These are phyloP conservation scores for Macrophomina phaseolina DNA, from an alignment of 2,329 filamentous ascomycete genomes.

Conservation along the genomic window DNA sequence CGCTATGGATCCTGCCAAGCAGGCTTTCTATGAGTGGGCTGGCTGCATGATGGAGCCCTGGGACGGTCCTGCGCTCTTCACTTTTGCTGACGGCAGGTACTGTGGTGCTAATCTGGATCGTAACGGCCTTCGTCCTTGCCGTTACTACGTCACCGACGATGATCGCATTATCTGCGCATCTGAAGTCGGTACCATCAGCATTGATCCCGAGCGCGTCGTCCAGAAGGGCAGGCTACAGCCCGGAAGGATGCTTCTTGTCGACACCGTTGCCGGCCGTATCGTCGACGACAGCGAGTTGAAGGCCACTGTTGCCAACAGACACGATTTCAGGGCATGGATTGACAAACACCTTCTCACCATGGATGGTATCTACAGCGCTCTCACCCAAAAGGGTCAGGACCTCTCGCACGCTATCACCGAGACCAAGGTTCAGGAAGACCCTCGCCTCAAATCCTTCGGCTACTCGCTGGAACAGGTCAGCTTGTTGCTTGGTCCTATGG, in stretches of 20 bases:
- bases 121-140: constrained; percentile 92
- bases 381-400: constrained; percentile 64
- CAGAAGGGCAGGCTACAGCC: constrained; percentile 94
- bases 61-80: constrained; percentile 96
- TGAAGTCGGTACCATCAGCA: constrained; percentile 89
- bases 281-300: constrained; percentile 95
- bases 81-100: constrained; percentile 94
- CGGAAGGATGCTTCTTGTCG: constrained; percentile 93
- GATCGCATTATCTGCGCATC: constrained; percentile 97
- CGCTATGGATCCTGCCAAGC: constrained; percentile 91
- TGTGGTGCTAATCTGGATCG: constrained; percentile 96
- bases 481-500: constrained; percentile 91
- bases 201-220: constrained; percentile 87
- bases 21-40: constrained; percentile 98
- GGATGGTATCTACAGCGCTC: constrained; percentile 71
- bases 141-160: constrained; percentile 96
- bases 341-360: constrained; percentile 84
- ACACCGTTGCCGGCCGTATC: constrained; percentile 87
- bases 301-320: constrained; percentile 80
- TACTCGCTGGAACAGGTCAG: constrained; percentile 97
- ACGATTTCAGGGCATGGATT: constrained; percentile 88
- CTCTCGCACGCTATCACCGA: constrained; percentile 72
- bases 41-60: constrained; percentile 99
- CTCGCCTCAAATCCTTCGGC: constrained; percentile 82
- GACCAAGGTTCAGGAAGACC: constrained; percentile 79